Base-by-base conservation (phyloP, 1,284 basidiomycete genomes). In the Trichosporon ovoides region DNA sequence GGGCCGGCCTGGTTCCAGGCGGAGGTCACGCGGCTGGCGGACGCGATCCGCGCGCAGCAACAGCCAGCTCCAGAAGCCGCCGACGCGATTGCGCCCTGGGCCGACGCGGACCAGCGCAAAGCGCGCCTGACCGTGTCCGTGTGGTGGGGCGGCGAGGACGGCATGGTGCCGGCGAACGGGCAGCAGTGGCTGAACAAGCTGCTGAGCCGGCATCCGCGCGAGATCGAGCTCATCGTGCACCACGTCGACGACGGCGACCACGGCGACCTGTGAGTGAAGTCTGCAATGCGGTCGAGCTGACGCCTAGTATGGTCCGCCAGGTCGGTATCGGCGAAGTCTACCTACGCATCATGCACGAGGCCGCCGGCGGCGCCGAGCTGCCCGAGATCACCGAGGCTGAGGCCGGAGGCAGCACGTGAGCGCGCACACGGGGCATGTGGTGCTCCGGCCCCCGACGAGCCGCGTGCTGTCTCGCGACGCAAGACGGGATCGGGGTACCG, bases 1-100 rank as follows among this genome's bases (percentile, higher is more conserved):
- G 73, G 73, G 10, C 63, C 64, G 1, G 60, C 66, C 59, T 76
- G 73, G 72, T 69, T 76, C 24, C 59, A 66, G 50, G 55, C 11
- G 2, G 62, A 68, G 36, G 34, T 70, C 2, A 52, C 52, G 3
- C 59, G 60, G 12, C 48, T 78, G 22, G 63, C 69, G 2, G 34
- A 33, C 3, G 52, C 48, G 13, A 24, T 62, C 12, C 52, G 53
- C 3, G 28, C 28, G 28, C 22, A 34, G 12, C 56, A 34, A 7
- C 56, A 51, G 34, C 58, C 52, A 24, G 4, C 19, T 7, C n/a
- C 24, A 12, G 33, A 19, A 34, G 18, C 38, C 7, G 28, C 6
- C 16, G 22, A 22, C 50, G 55, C 24, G 16, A 34, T 18, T 20
- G 40, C 46, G 38, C 38, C 46, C 11, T 31, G 31, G 28, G 20